Evolutionary conservation across 23 red algal genomes (phyloP).

Genomic region (Cyanidium caldarium): DNA sequence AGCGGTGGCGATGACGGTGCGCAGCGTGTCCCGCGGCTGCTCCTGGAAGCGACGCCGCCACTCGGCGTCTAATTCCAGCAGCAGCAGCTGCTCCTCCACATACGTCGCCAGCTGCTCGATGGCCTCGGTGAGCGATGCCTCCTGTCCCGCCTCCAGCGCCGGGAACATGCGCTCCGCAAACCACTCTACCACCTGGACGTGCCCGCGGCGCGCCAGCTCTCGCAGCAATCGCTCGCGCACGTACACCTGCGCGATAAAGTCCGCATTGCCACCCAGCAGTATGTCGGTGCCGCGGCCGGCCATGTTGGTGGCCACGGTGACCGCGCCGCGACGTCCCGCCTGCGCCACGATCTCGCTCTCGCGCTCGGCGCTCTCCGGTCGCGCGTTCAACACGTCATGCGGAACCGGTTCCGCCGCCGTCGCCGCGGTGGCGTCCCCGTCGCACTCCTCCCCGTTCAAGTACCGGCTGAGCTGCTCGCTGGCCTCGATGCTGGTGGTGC

Average conservation of each 20-base stretch:
- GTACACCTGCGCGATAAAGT: slow-evolving; percentile 47
- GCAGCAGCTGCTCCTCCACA: neutral
- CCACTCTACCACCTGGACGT: neutral
- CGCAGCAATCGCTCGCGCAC: slow-evolving; percentile 29
- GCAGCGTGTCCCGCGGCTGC: neutral
- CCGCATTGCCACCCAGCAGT: slow-evolving; percentile 79
- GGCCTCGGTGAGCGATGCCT: slow-evolving; percentile 2
- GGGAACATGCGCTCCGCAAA: slow-evolving; percentile 19
- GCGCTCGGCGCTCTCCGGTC: slow-evolving; percentile 58
- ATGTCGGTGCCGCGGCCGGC: slow-evolving; percentile 95
- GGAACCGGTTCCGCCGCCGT: slow-evolving; percentile 46
- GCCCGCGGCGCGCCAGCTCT: neutral
- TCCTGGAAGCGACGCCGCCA: neutral
- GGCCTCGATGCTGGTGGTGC: slow-evolving; percentile 82
- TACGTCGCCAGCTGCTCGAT: slow-evolving; percentile 13
- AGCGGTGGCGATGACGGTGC: slow-evolving; percentile 17
- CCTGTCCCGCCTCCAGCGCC: neutral
- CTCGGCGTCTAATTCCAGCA: no score
- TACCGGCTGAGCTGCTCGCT: slow-evolving; percentile 52
- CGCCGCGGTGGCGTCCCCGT: no score
- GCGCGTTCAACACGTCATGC: slow-evolving; percentile 90
- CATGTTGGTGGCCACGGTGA: slow-evolving; percentile 99
- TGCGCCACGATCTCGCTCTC: slow-evolving; percentile 90
- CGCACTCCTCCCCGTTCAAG: no score
- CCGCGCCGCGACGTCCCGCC: slow-evolving; percentile 56